phyloP scores from a whole-genome alignment of 139 green algal species.

The Chlamydomonas sp. region DNA sequence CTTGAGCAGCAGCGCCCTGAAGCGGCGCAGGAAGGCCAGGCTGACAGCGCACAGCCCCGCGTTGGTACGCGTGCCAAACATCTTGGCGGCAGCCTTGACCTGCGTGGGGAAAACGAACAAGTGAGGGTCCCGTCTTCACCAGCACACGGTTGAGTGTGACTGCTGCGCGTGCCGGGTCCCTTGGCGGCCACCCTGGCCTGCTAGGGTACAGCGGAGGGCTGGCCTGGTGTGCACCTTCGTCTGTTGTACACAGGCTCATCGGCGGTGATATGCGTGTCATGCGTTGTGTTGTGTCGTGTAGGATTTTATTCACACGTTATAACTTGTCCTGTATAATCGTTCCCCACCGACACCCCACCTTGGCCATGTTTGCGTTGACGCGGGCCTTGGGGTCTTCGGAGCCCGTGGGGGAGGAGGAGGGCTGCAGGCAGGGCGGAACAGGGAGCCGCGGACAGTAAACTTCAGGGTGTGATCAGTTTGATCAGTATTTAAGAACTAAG shows the following conservation, averaged over 20 bases:
- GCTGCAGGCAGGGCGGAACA: neutral
- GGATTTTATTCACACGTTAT: too few species aligned
- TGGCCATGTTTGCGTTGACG: neutral
- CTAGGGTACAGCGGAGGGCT: too few species aligned
- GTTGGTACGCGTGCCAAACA: slow-evolving; percentile 18
- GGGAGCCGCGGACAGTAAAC: neutral
- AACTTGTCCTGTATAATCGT: too few species aligned
- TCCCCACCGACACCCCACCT: neutral
- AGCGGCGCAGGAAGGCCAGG: slow-evolving; percentile 38
- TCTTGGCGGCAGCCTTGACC: slow-evolving; percentile 6
- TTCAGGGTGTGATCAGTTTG: too few species aligned
- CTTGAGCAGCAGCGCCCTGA: slow-evolving; percentile 12
- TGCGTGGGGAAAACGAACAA: neutral
- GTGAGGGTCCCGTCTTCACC: neutral
- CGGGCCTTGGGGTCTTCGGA: neutral
- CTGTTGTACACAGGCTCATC: too few species aligned
- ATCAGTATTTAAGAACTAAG: too few species aligned
- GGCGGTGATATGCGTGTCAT: too few species aligned
- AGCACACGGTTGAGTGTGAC: neutral
- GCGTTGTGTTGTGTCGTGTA: too few species aligned
- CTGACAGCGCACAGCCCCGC: slow-evolving; percentile 27
- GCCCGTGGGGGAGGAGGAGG: neutral
- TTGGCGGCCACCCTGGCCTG: too few species aligned
- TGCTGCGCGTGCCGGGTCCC: neutral
- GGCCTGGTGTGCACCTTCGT: too few species aligned